A percentile compares a stretch with the other conserved stretches of the same genome.
Evolutionary conservation across 176 grass and related monocot genomes (phyloP).

Genomic region (Coix lacrymajobi): DNA sequence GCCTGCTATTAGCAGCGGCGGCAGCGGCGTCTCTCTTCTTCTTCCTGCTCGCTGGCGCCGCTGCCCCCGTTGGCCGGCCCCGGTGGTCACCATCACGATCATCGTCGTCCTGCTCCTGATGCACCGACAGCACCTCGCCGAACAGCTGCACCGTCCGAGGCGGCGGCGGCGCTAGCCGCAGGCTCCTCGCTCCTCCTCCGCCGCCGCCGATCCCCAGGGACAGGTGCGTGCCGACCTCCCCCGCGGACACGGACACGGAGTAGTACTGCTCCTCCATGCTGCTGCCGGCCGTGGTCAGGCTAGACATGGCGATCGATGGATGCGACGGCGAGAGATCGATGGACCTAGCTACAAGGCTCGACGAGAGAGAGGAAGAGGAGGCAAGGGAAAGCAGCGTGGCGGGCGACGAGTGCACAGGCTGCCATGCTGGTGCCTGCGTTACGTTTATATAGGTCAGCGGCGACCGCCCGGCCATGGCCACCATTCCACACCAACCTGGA

Average conservation of each 20-base stretch:
- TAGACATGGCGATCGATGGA: slow-evolving; percentile 32
- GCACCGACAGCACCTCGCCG: slow-evolving; percentile 16
- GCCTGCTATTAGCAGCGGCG: neutral
- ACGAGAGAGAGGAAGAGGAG: neutral
- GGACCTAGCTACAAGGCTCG: neutral
- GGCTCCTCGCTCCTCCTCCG: neutral
- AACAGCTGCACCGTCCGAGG: slow-evolving; percentile 5
- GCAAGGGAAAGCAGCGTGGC: neutral
- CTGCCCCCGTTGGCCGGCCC: neutral
- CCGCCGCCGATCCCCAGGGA: slow-evolving; percentile 17
- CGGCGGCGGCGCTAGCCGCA: neutral
- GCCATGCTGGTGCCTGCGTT: neutral
- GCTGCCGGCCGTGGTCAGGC: slow-evolving; percentile 24
- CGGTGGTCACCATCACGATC: no score
- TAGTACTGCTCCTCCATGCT: slow-evolving; percentile 2
- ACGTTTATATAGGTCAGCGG: neutral
- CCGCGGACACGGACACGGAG: neutral
- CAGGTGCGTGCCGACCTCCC: slow-evolving; percentile 30
- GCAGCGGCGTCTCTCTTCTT: neutral
- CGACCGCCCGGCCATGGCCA: no score
- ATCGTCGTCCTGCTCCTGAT: no score
- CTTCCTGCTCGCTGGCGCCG: neutral
- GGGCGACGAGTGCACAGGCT: neutral
- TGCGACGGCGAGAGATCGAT: no score
- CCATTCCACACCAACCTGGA: neutral